Evolutionary conservation across 2,329 filamentous ascomycete genomes (phyloP).

Genomic region (Neurospora sp.): DNA sequence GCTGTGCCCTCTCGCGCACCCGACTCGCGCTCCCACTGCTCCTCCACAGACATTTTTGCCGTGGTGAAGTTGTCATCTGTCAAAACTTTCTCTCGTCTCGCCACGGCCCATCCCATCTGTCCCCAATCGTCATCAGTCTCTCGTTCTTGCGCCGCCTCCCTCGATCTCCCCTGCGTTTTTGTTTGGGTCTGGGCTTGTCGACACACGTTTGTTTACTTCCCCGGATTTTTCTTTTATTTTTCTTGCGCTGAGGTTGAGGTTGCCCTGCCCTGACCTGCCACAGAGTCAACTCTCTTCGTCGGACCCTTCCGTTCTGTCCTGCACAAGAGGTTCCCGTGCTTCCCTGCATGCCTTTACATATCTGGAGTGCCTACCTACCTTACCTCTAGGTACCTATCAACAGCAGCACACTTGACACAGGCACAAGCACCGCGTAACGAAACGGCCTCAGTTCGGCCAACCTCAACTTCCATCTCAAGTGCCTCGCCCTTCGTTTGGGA

Average conservation of each 20-base stretch:
- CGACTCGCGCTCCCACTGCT: not conserved
- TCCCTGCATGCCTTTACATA: not conserved
- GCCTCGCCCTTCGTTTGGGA: not conserved
- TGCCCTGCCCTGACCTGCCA: not conserved
- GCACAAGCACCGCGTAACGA: not conserved
- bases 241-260: not conserved
- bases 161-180: not conserved
- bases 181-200: not conserved
- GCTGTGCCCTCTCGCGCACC: not conserved
- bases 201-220: not conserved
- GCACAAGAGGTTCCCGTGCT: not conserved
- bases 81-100: not conserved
- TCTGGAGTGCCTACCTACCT: not conserved
- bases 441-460: not conserved
- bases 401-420: not conserved
- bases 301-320: not conserved
- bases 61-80: not conserved
- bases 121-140: not conserved
- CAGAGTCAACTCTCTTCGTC: not conserved
- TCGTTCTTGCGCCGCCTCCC: not conserved
- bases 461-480: not conserved
- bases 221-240: not conserved
- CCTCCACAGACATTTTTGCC: not conserved
- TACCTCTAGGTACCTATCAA: not conserved
- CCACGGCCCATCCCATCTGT: not conserved